A percentile compares a stretch with the other conserved stretches of the same genome.
These are phyloP conservation scores for Ceratobasidium sp. DNA, from an alignment of 1,284 basidiomycete genomes.

Conservation along the genomic window DNA sequence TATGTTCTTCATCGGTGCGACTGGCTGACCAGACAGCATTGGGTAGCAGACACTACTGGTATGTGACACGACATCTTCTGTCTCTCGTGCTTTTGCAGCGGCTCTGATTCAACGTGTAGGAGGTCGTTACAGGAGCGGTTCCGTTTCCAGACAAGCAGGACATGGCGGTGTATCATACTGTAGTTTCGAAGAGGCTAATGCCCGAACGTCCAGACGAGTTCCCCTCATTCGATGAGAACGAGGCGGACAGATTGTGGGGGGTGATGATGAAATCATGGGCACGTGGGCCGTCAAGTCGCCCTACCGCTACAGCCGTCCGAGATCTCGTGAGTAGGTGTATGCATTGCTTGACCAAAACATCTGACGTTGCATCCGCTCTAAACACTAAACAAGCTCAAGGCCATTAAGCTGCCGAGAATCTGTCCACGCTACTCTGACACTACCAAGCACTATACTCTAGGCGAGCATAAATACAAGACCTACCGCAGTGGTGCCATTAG, in stretches of 20 bases:
- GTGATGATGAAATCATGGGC: background rate
- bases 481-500: too few relatives aligned
- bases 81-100: background rate
- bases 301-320: background rate
- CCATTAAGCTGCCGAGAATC: too few relatives aligned
- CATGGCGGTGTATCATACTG: background rate
- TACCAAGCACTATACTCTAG: too few relatives aligned
- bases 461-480: too few relatives aligned
- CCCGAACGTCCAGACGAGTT: background rate
- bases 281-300: background rate
- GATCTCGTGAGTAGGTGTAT: background rate
- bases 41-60: constrained; percentile 23
- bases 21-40: background rate
- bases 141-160: background rate
- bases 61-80: background rate
- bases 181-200: background rate
- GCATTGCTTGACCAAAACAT: background rate
- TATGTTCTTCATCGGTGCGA: background rate
- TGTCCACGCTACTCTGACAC: too few relatives aligned
- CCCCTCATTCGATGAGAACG: background rate
- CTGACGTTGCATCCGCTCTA: too few relatives aligned
- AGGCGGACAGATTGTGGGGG: background rate
- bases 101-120: background rate
- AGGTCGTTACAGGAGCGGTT: background rate
- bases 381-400: background rate